These are phyloP conservation scores for Alternaria burnsii DNA, from an alignment of 2,329 filamentous ascomycete species.

Conservation along the genomic window DNA sequence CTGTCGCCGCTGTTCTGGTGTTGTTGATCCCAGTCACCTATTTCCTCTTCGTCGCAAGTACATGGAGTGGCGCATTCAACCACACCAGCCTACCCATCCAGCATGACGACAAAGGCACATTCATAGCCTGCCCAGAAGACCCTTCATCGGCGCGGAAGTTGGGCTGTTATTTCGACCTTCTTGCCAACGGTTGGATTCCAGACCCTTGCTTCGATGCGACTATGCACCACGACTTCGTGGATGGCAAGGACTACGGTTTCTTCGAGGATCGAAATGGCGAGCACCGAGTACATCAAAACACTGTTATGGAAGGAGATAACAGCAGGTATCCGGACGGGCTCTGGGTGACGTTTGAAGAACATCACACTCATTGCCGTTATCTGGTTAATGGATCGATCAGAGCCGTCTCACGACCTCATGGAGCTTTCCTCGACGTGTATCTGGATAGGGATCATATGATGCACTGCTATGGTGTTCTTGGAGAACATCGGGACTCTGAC, in stretches of 20 bases:
- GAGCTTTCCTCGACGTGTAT: neutral
- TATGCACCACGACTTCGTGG: neutral
- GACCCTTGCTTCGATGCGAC: neutral
- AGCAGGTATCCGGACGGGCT: neutral
- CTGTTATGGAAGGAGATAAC: neutral
- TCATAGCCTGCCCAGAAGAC: neutral
- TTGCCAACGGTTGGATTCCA: neutral
- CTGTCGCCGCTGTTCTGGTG: neutral
- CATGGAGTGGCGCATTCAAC: neutral
- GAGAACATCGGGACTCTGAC: neutral
- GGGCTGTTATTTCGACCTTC: neutral
- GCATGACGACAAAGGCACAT: neutral
- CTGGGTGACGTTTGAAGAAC: conserved; percentile 5
- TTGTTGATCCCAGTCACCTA: neutral
- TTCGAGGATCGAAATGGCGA: neutral
- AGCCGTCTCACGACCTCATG: neutral
- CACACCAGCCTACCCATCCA: neutral
- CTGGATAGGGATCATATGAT: neutral
- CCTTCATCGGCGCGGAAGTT: neutral
- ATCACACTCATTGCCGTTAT: neutral
- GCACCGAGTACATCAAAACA: neutral
- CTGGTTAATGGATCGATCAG: neutral
- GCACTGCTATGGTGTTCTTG: neutral
- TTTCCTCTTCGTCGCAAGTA: neutral
- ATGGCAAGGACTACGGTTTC: neutral